Evolutionary conservation across 2,329 filamentous ascomycete species (phyloP), one percentile per base, ranked within the genome.

Genomic region (Colletotrichum cereale): DNA sequence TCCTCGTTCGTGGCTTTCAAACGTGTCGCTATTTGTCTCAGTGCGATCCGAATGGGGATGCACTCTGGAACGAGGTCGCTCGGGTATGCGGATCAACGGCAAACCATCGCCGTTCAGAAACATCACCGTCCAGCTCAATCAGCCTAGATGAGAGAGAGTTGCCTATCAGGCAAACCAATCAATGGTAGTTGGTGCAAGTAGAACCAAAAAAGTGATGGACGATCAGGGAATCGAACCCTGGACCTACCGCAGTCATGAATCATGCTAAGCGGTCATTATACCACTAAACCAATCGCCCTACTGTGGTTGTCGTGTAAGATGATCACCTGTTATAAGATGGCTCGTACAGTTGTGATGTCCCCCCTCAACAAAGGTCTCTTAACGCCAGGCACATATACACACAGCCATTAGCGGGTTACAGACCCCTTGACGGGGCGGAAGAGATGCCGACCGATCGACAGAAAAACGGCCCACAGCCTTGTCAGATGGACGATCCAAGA

Each of bases 301-400:
- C n/a, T n/a, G n/a, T n/a, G n/a, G n/a, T n/a, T n/a, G n/a, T n/a
- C n/a, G n/a, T n/a, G n/a, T n/a, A n/a, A n/a, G n/a, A n/a, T n/a
- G n/a, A n/a, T n/a, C 34, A 24, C 18, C 10, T 21, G 26, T 47
- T 53, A 36, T 47, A 53, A 36, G 26, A 60, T 52, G 47, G 29
- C 62, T 48, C 44, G 34, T 60, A 29, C 65, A 60, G 47, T 36
- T 16, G 63, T 16, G 26, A 62, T 18, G 58, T 11, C n/a, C 34
- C 52, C 26, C 57, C 48, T 14, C 7, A 52, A 12, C 64, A 18
- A n/a, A 44, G 36, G 24, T 6, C 8, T 14, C 36, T 29, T 31
- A 31, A 18, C 6, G 16, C 36, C 29, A 38, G 44, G 36, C 38
- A 47, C 40, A 34, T 16, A 34, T 34, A 26, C 36, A 61, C 56